Evolutionary conservation across 1,139 yeast species (phyloP), one percentile per base, ranked within the genome.

Genomic region (Debaryomycetaceae sp.): DNA sequence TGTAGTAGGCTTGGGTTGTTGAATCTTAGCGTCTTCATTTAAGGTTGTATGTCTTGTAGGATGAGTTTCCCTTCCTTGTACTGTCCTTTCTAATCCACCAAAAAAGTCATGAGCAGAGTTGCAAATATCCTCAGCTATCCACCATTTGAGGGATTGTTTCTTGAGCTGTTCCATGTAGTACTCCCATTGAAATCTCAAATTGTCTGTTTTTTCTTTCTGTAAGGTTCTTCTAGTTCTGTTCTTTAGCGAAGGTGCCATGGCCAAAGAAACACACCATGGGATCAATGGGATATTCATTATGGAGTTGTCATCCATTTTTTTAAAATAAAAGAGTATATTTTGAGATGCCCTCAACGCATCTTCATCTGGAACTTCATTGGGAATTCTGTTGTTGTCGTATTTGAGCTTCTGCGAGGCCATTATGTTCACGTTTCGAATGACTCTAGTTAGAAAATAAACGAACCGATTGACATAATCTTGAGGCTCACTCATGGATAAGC

Each of bases 81-180:
- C 11, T 8, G 26, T 22, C 11, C 26, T 22, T 3, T 22, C 34
- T 34, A 61, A 43, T 38, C 55, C 51, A 15, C 49, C 48, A 5
- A 53, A 42, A 41, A 62, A 62, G 26, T 59, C 63, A 33, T 49
- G 45, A 5, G 61, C 49, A 29, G 61, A 44, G 33, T 52, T 47
- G 35, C 56, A 53, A 35, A 61, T 54, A 39, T 62, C 67, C 35
- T 61, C 67, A 11, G 62, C 63, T 18, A 61, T 52, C 58, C 59
- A 58, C 64, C 65, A 62, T n/a, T 54, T 50, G 6, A 45, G 39
- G 6, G 56, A 39, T 43, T 55, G 59, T 30, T 52, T 48, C 18
- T 58, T 57, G 31, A 63, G 48, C 19, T 47, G 52, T 2, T 14
- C 31, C 36, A 63, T 46, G 40, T 51, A 57, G 24, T 52, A 57